phyloP scores from a whole-genome alignment of 2,329 filamentous ascomycete genomes.

The Beauveria medogensis region DNA sequence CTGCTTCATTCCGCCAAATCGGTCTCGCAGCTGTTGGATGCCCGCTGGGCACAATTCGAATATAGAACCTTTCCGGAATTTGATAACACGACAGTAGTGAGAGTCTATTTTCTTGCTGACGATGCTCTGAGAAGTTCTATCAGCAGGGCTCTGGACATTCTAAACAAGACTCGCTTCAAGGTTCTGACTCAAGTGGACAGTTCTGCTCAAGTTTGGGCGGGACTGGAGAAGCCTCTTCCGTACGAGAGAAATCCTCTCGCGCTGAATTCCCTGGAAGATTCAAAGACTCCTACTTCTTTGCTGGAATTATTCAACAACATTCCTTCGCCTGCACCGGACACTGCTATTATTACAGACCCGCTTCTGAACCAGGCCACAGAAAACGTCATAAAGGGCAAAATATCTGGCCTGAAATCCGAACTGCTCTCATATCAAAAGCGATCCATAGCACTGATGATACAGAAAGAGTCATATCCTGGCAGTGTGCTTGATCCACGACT shows the following conservation, averaged over 20 bases:
- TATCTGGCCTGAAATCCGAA: conserved; percentile 52
- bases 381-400: conserved; percentile 42
- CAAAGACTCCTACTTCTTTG: conserved; percentile 34
- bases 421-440: conserved; percentile 74
- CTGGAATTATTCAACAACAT: conserved; percentile 67
- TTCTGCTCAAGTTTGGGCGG: conserved; percentile 47
- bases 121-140: conserved; percentile 50
- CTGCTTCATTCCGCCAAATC: conserved; percentile 22
- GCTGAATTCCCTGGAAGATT: conserved; percentile 14
- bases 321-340: conserved; percentile 56
- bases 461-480: conserved; percentile 62
- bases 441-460: conserved; percentile 76
- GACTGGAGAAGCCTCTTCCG: conserved; percentile 21
- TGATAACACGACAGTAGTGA: conserved; percentile 26
- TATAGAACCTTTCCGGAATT: conserved; percentile 21
- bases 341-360: conserved; percentile 37
- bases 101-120: conserved; percentile 58
- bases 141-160: conserved; percentile 35
- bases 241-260: conserved; percentile 24
- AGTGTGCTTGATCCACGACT: conserved; percentile 67
- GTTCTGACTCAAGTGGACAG: conserved; percentile 50
- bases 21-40: conserved; percentile 24
- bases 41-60: conserved; percentile 37
- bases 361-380: conserved; percentile 47
- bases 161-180: conserved; percentile 37